phyloP scores from a whole-genome alignment of 192 early-diverging fungal genomes.

The Chytriomyces sp. region DNA sequence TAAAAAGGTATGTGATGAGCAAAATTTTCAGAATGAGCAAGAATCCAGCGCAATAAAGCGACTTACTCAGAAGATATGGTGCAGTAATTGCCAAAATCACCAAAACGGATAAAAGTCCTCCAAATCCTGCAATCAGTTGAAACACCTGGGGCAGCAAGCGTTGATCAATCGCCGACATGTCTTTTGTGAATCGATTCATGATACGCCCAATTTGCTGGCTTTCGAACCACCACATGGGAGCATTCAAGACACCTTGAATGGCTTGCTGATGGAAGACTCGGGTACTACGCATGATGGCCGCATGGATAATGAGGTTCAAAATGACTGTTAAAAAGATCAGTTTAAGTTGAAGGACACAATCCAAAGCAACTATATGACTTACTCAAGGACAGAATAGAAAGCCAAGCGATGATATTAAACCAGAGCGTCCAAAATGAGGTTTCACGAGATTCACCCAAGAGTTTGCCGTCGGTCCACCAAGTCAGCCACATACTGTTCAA shows the following conservation, averaged over 20 bases:
- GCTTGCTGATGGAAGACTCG: neutral
- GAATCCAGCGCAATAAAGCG: too few species aligned
- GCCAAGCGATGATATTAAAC: conserved; percentile 35
- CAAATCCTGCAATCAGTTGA: conserved; percentile 22
- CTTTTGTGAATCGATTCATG: conserved; percentile 64
- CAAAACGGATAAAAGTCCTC: conserved; percentile 5
- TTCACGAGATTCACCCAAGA: conserved; percentile 15
- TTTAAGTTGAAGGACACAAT: neutral
- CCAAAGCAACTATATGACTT: conserved; percentile 4
- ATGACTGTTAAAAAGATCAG: neutral
- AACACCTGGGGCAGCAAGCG: conserved; percentile 45
- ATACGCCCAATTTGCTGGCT: conserved; percentile 65
- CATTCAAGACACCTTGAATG: conserved; percentile 7
- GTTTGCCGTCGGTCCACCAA: conserved; percentile 14
- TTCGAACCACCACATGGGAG: conserved; percentile 30
- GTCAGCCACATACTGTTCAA: conserved; percentile 8
- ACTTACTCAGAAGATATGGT: neutral
- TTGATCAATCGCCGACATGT: conserved; percentile 59
- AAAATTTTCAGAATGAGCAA: too few species aligned
- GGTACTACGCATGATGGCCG: conserved; percentile 7
- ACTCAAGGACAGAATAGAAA: conserved; percentile 22
- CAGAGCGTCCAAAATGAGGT: conserved; percentile 28
- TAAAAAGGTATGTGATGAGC: neutral
- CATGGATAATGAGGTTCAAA: neutral
- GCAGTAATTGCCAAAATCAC: conserved; percentile 5